Base-by-base conservation (phyloP, 306 rosid genomes). In the Cotoneaster glaucophyllus region DNA sequence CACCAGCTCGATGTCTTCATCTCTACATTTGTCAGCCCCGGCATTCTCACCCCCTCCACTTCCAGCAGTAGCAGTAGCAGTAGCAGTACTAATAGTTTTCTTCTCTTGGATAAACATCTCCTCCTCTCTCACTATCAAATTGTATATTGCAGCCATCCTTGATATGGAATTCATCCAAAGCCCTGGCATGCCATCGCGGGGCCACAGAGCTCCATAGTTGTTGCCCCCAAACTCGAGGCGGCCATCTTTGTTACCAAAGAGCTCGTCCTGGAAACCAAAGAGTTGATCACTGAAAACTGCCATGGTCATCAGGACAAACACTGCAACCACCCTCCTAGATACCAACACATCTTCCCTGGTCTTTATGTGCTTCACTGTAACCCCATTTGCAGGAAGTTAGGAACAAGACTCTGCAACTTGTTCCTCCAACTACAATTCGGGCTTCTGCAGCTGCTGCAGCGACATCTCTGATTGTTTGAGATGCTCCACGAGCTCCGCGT, bases 211-310 rank as follows among this genome's bases (percentile, higher is more conserved):
- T 28, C 53, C 76, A n/a, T 25, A 81, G 45, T 85, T 88, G 82
- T 87, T 95, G 10, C 97, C 97, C 0, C 67, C 37, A 31, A 87
- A 90, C 82, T 87, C 90, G 3, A 87, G 87, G 13, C 86, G 81
- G 2, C 97, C 96, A 50, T 95, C 50, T 0, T 3, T 37, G 62
- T 90, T 92, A 2, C 87, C 92, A 39, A 92, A 92, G 65, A 90
- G 25, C 21, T 2, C 54, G 58, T 95, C 96, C 81, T 92, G 97
- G 22, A 92, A 95, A 29, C 97, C 77, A 68, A 86, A 90, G 8
- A 84, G 72, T 68, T 95, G 98, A 25, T 92, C 96, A 31, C 93
- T 86, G 78, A 95, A 95, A 86, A 90, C 97, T 1, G 97, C 97
- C 81, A 92, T 80, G 4, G 98, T 95, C 93, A 90, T 87, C 89